These are phyloP conservation scores for Amanita rubescens DNA, from an alignment of 768 basidiomycete genomes.

Conservation along the genomic window DNA sequence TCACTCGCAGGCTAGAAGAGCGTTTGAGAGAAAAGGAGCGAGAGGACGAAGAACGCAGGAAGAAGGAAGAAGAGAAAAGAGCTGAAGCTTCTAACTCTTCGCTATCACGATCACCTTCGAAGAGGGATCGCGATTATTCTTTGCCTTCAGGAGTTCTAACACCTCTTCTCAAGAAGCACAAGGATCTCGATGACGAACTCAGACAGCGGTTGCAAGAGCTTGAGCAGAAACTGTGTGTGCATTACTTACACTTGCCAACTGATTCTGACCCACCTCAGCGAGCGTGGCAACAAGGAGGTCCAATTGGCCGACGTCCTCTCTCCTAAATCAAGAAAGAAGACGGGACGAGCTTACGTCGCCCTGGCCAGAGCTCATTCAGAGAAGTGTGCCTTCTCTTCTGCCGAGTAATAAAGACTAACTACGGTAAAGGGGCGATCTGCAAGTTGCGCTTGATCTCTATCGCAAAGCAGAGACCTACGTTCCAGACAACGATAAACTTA, in stretches of 20 bases:
- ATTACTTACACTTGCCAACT: not conserved
- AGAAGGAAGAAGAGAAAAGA: conserved; percentile 24
- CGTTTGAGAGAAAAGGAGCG: conserved; percentile 31
- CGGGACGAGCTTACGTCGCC: conserved; percentile 77
- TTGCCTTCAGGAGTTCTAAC: conserved; percentile 49
- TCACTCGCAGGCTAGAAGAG: conserved; percentile 55
- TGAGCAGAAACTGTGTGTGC: conserved; percentile 63
- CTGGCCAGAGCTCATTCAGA: conserved; percentile 76
- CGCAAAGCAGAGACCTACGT: conserved; percentile 77
- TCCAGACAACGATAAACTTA: conserved; percentile 79
- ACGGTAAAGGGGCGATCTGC: conserved; percentile 60
- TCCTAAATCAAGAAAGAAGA: conserved; percentile 72
- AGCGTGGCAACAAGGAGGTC: conserved; percentile 52
- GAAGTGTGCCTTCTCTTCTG: conserved; percentile 41
- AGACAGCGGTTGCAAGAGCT: conserved; percentile 57
- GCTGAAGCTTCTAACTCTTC: conserved; percentile 17
- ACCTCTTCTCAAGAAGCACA: conserved; percentile 55
- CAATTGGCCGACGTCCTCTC: conserved; percentile 59
- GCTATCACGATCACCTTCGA: conserved; percentile 27
- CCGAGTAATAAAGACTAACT: conserved; percentile 1
- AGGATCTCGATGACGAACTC: conserved; percentile 63
- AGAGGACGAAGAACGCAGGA: conserved; percentile 29
- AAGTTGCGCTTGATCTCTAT: conserved; percentile 74
- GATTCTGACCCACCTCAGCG: conserved; percentile 28
- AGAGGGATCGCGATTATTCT: conserved; percentile 21